phyloP scores from a whole-genome alignment of 805 yeast species.

The Myxozyma mucilagina region DNA sequence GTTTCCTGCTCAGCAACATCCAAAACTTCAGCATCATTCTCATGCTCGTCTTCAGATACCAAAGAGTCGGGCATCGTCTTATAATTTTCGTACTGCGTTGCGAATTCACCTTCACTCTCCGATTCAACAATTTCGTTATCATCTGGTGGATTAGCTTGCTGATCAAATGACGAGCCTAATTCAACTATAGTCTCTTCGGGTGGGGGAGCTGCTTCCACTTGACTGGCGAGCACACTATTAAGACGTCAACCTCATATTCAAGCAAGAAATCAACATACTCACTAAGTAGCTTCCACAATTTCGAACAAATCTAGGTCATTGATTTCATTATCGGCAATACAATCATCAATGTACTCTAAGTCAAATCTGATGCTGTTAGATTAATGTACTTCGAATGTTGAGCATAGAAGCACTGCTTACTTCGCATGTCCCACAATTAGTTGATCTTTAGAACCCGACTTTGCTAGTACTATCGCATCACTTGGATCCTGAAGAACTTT shows the following conservation, averaged over 20 bases:
- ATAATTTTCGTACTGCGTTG: no score
- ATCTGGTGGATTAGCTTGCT: background rate
- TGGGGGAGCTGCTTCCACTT: constrained; percentile 2
- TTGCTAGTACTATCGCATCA: background rate
- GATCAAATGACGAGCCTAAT: background rate
- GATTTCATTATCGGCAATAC: background rate
- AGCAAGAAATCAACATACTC: background rate
- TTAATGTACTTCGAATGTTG: background rate
- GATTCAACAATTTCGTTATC: background rate
- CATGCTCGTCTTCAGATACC: no score
- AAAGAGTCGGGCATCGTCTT: no score
- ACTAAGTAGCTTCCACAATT: background rate
- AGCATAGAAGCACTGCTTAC: background rate
- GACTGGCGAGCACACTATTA: background rate
- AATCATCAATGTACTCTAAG: background rate
- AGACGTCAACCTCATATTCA: background rate
- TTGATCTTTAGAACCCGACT: background rate
- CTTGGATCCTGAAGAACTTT: background rate
- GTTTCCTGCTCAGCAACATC: no score
- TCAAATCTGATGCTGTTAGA: background rate
- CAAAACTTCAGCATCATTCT: no score
- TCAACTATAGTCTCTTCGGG: background rate
- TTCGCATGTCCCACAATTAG: background rate
- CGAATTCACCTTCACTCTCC: background rate
- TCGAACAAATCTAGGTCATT: background rate